phyloP scores from a whole-genome alignment of 768 basidiomycete genomes.

The Lepiota venenata region DNA sequence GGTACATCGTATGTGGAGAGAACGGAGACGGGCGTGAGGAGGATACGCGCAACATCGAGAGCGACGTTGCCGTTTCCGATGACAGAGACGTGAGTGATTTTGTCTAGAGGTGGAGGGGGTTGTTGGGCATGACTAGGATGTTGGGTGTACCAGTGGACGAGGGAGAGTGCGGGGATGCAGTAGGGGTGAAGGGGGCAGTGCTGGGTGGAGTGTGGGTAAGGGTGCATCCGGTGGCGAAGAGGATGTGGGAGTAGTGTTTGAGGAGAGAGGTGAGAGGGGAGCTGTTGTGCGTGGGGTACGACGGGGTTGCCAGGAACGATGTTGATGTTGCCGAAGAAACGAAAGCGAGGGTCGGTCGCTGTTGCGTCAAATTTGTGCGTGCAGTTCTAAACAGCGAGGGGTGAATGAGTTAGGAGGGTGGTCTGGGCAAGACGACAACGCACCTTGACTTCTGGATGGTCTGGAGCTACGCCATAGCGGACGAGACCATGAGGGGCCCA shows the following conservation, averaged over 20 bases:
- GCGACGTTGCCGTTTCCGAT: constrained; percentile 97
- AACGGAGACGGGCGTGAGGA: constrained; percentile 64
- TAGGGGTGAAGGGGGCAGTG: constrained; percentile 41
- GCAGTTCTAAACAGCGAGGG: too few relatives aligned
- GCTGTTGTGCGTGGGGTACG: constrained; percentile 49
- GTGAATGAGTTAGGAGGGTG: too few relatives aligned
- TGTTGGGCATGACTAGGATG: constrained; percentile 67
- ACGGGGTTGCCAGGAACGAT: constrained; percentile 39
- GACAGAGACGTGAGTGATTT: constrained; percentile 68
- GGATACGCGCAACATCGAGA: constrained; percentile 86
- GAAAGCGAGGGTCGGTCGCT: constrained; percentile 75
- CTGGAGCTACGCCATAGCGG: constrained; percentile 94
- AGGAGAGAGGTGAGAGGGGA: constrained; percentile 64
- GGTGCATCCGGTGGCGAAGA: constrained; percentile 86
- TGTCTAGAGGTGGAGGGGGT: constrained; percentile 58
- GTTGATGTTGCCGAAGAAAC: constrained; percentile 91
- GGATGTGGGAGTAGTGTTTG: constrained; percentile 76
- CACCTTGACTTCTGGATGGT: constrained; percentile 98
- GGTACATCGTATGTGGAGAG: constrained; percentile 81
- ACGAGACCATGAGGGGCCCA: constrained; percentile 96
- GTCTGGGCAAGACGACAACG: constrained; percentile 19
- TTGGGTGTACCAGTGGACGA: constrained; percentile 97
- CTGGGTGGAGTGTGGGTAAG: constrained; percentile 56
- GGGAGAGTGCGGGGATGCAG: constrained; percentile 71
- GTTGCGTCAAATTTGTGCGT: constrained; percentile 90